phyloP scores from a whole-genome alignment of 1,284 basidiomycete genomes.

The Rhodotorula mucilaginosa region DNA sequence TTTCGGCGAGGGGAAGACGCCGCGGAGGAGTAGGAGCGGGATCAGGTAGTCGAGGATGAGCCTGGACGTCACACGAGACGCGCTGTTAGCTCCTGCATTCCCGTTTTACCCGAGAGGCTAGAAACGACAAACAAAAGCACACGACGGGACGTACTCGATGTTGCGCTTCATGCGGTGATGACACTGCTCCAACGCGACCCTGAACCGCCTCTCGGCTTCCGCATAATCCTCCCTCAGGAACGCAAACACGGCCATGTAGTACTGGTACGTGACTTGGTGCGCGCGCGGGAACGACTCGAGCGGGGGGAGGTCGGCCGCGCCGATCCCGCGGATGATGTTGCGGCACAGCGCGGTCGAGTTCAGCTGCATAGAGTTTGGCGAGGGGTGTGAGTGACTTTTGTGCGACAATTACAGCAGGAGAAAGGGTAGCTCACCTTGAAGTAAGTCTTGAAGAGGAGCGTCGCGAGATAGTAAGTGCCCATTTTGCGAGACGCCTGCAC shows the following conservation, averaged over 20 bases:
- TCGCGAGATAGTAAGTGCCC: slow-evolving; percentile 93
- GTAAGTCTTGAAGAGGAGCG: slow-evolving; percentile 87
- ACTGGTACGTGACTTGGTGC: slow-evolving; percentile 85
- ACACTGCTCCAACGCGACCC: slow-evolving; percentile 10
- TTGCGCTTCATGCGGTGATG: slow-evolving; percentile 20
- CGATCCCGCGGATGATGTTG: slow-evolving; percentile 84
- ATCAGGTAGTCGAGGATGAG: slow-evolving; percentile 87
- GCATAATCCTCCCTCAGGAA: slow-evolving; percentile 89
- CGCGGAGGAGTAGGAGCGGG: slow-evolving; percentile 79
- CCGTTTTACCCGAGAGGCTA: neutral
- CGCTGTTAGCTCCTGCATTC: neutral
- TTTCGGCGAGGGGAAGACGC: slow-evolving; percentile 72
- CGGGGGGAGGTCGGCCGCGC: slow-evolving; percentile 73
- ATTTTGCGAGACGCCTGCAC: slow-evolving; percentile 44
- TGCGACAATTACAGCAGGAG: neutral
- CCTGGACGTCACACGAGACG: slow-evolving; percentile 51
- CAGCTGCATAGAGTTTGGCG: slow-evolving; percentile 56
- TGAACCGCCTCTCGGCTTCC: slow-evolving; percentile 57
- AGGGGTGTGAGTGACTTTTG: neutral
- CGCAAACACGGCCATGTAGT: slow-evolving; percentile 89
- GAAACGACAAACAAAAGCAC: neutral
- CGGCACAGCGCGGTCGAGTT: slow-evolving; percentile 86
- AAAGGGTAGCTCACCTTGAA: slow-evolving; percentile 65
- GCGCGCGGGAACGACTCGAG: slow-evolving; percentile 71
- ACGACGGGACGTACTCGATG: slow-evolving; percentile 20